Evolutionary conservation across 768 basidiomycete species (phyloP), one percentile per base, ranked within the genome.

Genomic region (Infundibulicybe gibba): DNA sequence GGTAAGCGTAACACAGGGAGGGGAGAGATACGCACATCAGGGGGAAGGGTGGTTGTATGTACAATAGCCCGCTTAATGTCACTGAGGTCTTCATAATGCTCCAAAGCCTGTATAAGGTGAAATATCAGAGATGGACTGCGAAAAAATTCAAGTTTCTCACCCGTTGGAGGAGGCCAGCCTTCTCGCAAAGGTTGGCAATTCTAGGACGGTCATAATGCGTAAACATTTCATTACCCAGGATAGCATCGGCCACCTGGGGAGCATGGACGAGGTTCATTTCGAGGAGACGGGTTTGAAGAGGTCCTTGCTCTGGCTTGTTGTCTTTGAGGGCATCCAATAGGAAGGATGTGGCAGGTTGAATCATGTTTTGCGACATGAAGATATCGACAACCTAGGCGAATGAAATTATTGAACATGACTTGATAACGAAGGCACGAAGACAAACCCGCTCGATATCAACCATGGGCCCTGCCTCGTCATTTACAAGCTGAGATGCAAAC

Each of bases 351-450:
- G 97, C 97, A 15, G 94, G 95, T 65, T 98, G 97, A 48, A 98
- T 94, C 93, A 98, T 92, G 70, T 97, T 98, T 63, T 97, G 94
- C 0, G 89, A 88, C 93, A 97, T 97, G 76, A 99, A 98, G 58
- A 98, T 97, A 59, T 99, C 97, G 50, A 97, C 94, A 45, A 97
- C 90, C 84, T 88, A 46, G 10, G 44, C 21, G 21, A 33, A 17
- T 32, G 30, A 42, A 25, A 47, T 39, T 20, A 3, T 13, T 13
- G n/a, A 47, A 54, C 2, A 49, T 45, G 30, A 43, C 40, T 44
- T 38, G 40, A 38, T 21, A 21, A 37, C 39, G 16, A 32, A 32
- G 32, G 37, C 11, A 33, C 31, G 44, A 41, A 14, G 20, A 66
- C 80, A 49, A 57, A 87, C 94, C 44, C 94, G 75, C 64, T 98